Evolutionary conservation across 257 asterid species (phyloP).

Genomic region (Linaria vulgaris): DNA sequence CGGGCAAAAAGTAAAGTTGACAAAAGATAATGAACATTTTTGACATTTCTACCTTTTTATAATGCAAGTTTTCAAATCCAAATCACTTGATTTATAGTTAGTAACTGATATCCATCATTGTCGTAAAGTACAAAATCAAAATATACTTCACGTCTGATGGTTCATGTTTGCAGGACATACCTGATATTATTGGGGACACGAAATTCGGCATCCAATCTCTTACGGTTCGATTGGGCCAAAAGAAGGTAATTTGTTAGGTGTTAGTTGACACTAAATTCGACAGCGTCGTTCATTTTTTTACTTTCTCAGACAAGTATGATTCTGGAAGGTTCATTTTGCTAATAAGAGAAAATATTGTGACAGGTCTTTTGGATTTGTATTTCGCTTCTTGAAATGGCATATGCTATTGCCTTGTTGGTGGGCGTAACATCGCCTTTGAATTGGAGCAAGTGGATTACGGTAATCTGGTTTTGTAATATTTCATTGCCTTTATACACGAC

Average conservation of each 20-base stretch:
- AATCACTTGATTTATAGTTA: not conserved
- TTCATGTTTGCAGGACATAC: constrained; percentile 68
- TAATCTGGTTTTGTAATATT: constrained; percentile 22
- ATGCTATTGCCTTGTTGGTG: constrained; percentile 63
- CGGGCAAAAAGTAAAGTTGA: too few relatives aligned
- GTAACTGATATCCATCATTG: too few relatives aligned
- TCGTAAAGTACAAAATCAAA: too few relatives aligned
- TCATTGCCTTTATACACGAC: not conserved
- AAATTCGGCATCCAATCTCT: constrained; percentile 81
- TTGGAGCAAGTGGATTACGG: constrained; percentile 79
- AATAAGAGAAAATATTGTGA: not conserved
- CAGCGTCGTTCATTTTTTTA: constrained; percentile 4
- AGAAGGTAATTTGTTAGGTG: too few relatives aligned
- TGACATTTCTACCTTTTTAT: too few relatives aligned
- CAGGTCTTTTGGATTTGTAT: constrained; percentile 89
- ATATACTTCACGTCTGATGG: too few relatives aligned
- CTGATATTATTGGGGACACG: constrained; percentile 91
- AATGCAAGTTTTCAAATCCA: too few relatives aligned
- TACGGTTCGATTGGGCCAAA: constrained; percentile 88
- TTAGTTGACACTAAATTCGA: too few relatives aligned
- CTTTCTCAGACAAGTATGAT: not conserved
- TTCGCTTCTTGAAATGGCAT: constrained; percentile 76
- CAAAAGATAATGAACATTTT: too few relatives aligned
- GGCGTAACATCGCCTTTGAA: constrained; percentile 61
- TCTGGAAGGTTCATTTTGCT: constrained; percentile 8